These are phyloP conservation scores for Penicillium olsonii DNA, from an alignment of 2,329 filamentous ascomycete genomes.

Conservation along the genomic window DNA sequence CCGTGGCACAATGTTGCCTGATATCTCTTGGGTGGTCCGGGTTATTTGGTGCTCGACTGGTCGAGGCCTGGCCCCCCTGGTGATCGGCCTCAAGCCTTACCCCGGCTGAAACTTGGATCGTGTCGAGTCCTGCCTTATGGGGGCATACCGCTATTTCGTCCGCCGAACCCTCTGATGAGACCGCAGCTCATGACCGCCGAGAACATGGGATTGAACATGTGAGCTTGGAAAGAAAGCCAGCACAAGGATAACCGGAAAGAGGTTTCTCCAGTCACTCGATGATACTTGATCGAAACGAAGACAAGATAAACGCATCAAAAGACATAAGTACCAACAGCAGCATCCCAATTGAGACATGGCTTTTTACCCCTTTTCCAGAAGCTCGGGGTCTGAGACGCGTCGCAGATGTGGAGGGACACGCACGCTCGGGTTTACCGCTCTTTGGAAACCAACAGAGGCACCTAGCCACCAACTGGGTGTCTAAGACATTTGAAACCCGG, in stretches of 20 bases:
- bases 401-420: slow-evolving; percentile 10
- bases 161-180: not conserved
- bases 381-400: slow-evolving; percentile 3
- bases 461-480: slow-evolving; percentile 10
- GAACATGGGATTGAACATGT: not conserved
- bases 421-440: slow-evolving; percentile 21
- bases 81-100: not conserved
- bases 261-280: not conserved
- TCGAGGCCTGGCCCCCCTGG: slow-evolving; percentile 3
- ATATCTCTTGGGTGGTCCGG: not conserved
- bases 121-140: slow-evolving; percentile 2
- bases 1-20: slow-evolving; percentile 7
- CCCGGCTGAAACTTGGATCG: slow-evolving; percentile 1
- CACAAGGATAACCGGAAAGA: slow-evolving; percentile 2
- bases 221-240: not conserved
- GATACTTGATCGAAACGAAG: not conserved
- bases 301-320: not conserved
- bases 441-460: slow-evolving; percentile 11
- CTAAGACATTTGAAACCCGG: slow-evolving; percentile 24
- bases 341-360: slow-evolving; percentile 18
- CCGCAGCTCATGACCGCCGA: not conserved
- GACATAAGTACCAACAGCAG: slow-evolving; percentile 17
- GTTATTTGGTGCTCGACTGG: slow-evolving; percentile 3
- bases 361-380: slow-evolving; percentile 20
- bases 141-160: not conserved